phyloP scores from a whole-genome alignment of 805 yeast species.

The Tetrapisispora namnaoensis region DNA sequence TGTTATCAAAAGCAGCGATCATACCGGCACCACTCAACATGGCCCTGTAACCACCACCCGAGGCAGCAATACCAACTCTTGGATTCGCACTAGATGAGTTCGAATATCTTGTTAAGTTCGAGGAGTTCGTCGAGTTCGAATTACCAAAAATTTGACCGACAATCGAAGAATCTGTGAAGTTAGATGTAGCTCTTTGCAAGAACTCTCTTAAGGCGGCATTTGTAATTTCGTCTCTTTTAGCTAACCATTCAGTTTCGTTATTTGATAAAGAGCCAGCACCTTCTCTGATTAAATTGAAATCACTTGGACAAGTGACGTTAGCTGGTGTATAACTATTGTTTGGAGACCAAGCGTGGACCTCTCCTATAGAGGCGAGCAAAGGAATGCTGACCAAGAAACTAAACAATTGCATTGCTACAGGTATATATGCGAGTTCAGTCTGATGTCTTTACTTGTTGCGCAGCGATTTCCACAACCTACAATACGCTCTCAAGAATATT shows the following conservation, averaged over 20 bases:
- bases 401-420: conserved; percentile 1
- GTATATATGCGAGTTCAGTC: too few relatives aligned
- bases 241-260: conserved; percentile 44
- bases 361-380: background rate
- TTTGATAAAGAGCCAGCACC: conserved; percentile 36
- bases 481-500: too few relatives aligned
- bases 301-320: conserved; percentile 42
- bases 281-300: conserved; percentile 34
- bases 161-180: conserved; percentile 13
- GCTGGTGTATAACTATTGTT: conserved; percentile 52
- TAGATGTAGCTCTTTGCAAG: conserved; percentile 16
- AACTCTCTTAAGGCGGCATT: conserved; percentile 33
- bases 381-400: conserved; percentile 1
- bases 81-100: conserved; percentile 10
- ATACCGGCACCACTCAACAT: conserved; percentile 82
- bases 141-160: conserved; percentile 7
- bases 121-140: conserved; percentile 3
- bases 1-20: conserved; percentile 66
- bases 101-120: background rate
- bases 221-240: conserved; percentile 38
- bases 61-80: conserved; percentile 50
- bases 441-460: too few relatives aligned
- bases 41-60: conserved; percentile 90
- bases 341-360: conserved; percentile 38
- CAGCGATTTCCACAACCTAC: too few relatives aligned